Evolutionary conservation across 768 basidiomycete species (phyloP).

Genomic region (Kwoniella pini): DNA sequence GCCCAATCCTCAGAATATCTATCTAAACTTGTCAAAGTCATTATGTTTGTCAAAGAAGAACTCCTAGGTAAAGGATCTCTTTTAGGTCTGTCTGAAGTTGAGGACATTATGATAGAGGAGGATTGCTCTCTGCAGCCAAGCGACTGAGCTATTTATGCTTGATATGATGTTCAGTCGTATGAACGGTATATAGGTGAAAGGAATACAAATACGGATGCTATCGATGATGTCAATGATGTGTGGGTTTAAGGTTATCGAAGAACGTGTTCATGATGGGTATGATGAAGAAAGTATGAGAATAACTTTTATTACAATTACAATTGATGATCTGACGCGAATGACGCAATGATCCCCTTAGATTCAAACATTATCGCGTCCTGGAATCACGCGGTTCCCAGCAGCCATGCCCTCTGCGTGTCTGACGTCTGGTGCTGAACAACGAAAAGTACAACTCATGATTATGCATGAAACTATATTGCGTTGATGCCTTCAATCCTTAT

Average conservation of each 20-base stretch:
- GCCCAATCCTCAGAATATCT: conserved; percentile 61
- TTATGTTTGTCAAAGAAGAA: conserved; percentile 26
- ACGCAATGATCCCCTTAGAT: conserved; percentile 16
- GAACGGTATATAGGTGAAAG: too few species aligned
- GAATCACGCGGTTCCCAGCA: not conserved
- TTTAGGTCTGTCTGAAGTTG: not conserved
- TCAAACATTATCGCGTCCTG: not conserved
- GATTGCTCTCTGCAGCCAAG: too few species aligned
- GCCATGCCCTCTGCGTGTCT: too few species aligned
- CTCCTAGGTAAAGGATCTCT: conserved; percentile 23
- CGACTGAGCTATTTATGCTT: too few species aligned
- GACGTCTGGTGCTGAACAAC: too few species aligned
- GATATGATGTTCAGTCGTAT: too few species aligned
- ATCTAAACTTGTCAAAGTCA: conserved; percentile 24
- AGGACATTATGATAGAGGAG: not conserved
- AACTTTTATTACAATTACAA: too few species aligned
- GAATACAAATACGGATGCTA: too few species aligned
- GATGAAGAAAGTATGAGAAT: not conserved
- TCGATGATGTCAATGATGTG: too few species aligned
- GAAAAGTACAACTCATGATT: not conserved
- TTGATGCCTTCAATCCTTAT: too few species aligned
- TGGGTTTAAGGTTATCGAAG: not conserved
- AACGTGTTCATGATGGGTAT: not conserved
- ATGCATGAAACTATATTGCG: not conserved
- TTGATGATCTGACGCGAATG: not conserved